A percentile compares a stretch with the other conserved stretches of the same genome.
Evolutionary conservation across 164 flowering plant species (phyloP).

Genomic region (Vitis rotundifolia): DNA sequence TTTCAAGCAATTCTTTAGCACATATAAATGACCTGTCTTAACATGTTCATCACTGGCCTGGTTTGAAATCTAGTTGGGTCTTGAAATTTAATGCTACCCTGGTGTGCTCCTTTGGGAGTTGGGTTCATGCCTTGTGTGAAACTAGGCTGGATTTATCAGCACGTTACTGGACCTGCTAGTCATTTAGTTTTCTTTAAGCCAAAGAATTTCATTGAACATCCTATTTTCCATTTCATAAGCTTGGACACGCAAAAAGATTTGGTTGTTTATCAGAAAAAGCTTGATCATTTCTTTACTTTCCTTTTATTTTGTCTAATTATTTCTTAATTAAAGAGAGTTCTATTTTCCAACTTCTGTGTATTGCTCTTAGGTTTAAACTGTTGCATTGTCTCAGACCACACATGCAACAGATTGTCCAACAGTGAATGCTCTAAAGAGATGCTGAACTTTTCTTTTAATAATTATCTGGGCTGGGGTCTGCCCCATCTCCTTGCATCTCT

Average conservation of each 20-base stretch:
- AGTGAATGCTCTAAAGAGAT: not conserved
- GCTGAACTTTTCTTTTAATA: not conserved
- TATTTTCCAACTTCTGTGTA: not conserved
- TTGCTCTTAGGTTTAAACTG: not conserved
- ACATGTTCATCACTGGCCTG: no score
- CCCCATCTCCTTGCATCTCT: not conserved
- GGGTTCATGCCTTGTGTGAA: not conserved
- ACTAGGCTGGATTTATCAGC: not conserved
- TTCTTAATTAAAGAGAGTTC: no score
- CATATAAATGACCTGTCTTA: no score
- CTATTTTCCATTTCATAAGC: not conserved
- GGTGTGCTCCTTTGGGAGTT: no score
- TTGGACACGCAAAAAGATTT: not conserved
- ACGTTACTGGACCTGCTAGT: not conserved
- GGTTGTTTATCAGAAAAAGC: not conserved
- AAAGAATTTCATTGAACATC: not conserved
- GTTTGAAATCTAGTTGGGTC: no score
- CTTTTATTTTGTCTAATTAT: no score
- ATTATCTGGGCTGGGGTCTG: not conserved
- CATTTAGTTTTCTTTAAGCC: not conserved
- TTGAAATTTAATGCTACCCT: no score
- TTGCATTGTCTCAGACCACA: not conserved
- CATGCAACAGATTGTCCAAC: not conserved
- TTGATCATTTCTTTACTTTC: no score
- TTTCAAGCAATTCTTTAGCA: no score